Base-by-base conservation (phyloP, 1,284 basidiomycete species). In the Microstroma glucosiphilum region DNA sequence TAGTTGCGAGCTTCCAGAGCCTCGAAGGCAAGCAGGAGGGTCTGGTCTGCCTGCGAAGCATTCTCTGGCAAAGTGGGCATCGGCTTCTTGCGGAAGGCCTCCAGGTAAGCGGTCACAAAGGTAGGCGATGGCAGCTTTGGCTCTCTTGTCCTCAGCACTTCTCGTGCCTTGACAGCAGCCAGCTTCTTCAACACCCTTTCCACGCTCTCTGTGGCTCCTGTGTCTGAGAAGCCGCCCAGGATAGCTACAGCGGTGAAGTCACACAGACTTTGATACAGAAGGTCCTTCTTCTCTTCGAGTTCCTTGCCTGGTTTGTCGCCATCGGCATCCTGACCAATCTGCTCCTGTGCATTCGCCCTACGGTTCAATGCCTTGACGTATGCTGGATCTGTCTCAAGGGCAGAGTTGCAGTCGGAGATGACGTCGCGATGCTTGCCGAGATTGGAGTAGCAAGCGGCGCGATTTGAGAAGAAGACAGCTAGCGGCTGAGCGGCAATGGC, bases 341-440 rank as follows among this genome's bases (percentile, higher is more conserved):
- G 84, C 79, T 98, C 94, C 40, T 89, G 82, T 1, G 94, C 93
- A 25, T 86, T 86, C 6, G 89, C 96, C 58, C 96, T 86, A 68
- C 96, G 85, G 83, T 96, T 96, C 65, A 99, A 84, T 1, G 96
- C 94, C 81, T 98, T 98, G 80, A 96, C 85, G 80, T 99, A 98
- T 67, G 83, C 86, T 23, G 83, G 82, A 81, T 98, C 92, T 59
- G 96, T 85, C 63, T 85, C 86, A 58, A 99, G 85, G 0, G 96
- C 94, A 58, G 86, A 85, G 74, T 93, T 87, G 80, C 94, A 97
- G 82, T 99, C 94, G 58, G 84, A 83, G n/a, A 98, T 85, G 67
- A 92, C 92, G 46, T 86, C 85, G 40, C 92, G 89, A 77, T 89
- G 85, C 75, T 92, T 84, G 26, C 85, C 83, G 83, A 93, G 86